Percentiles rank a stretch among this genome's conserved stretches.
These are phyloP conservation scores for Austroboletus novae-zelandiae DNA, from an alignment of 1,284 basidiomycete genomes.

Conservation along the genomic window DNA sequence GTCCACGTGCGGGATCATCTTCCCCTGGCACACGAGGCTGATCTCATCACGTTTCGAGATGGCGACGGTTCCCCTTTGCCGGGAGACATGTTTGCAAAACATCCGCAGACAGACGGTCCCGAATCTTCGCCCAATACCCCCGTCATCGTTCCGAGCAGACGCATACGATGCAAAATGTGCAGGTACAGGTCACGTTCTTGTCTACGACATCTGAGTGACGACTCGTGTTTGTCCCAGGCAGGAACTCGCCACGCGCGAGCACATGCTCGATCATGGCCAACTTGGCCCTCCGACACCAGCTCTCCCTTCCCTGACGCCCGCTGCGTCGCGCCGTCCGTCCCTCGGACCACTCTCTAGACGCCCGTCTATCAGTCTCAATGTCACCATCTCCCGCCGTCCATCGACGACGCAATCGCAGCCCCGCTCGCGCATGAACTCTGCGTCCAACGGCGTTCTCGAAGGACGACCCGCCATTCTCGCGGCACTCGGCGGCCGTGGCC, in stretches of 20 bases:
- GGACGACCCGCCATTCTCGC: conserved; percentile 24
- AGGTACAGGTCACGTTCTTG: conserved; percentile 41
- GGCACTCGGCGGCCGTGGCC: conserved; percentile 30
- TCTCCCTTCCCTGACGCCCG: conserved; percentile 43
- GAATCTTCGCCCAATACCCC: conserved; percentile 64
- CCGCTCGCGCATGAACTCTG: conserved; percentile 23
- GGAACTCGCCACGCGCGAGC: conserved; percentile 84
- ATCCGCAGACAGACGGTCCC: conserved; percentile 58
- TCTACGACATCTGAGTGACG: neutral
- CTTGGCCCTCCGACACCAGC: conserved; percentile 64
- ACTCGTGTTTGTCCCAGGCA: conserved; percentile 43
- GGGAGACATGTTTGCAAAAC: conserved; percentile 72
- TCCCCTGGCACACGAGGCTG: neutral
- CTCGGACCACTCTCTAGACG: conserved; percentile 25
- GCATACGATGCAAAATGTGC: conserved; percentile 91
- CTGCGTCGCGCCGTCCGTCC: conserved; percentile 50
- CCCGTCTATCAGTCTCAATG: conserved; percentile 26
- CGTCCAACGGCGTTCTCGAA: conserved; percentile 17
- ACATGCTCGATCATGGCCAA: conserved; percentile 89
- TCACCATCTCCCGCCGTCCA: conserved; percentile 32
- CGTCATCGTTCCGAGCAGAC: conserved; percentile 45
- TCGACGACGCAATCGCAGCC: conserved; percentile 15
- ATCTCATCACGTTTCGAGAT: conserved; percentile 41
- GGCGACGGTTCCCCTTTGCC: conserved; percentile 66
- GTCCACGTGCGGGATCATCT: conserved; percentile 1